Base-by-base conservation (phyloP, 176 grass and related monocot species). In the Chloris gayana region DNA sequence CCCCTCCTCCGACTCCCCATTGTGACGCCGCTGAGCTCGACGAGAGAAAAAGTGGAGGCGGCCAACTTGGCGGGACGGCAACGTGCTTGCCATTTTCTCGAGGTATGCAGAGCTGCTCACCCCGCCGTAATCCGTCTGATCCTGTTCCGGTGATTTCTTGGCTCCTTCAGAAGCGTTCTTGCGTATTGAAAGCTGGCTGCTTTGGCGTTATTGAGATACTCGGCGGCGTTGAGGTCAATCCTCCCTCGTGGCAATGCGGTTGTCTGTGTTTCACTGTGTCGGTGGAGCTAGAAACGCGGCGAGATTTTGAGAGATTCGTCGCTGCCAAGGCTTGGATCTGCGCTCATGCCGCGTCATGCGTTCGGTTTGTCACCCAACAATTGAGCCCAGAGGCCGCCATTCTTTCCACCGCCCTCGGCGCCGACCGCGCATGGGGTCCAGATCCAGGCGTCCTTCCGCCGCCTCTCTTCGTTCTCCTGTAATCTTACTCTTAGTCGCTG, bases 231-330 rank as follows among this genome's bases (percentile, higher is more conserved):
- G 77, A 58, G 37, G 15, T 63, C 42, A 68, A 15, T 18, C 67
- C 0, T 22, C 74, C 42, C 22, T 49, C 21, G 65, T 25, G 33
- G 54, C 72, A 85, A 70, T 81, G 82, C 58, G 44, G 56, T 21
- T 21, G 34, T 41, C 32, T 22, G 38, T 60, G 35, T 80, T 24
- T 1, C 65, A 22, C 17, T 47, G 71, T 85, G 87, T 85, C 82
- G 87, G 87, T 85, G 82, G 87, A 65, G 82, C 64, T 6, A 47
- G 71, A 57, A 17, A 26, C 69, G 22, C 34, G 53, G 12, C 26
- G 87, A 45, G 82, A 80, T 85, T 88, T 71, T 61, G 64, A 14
- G 71, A 71, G 67, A 73, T 80, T 76, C 57, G 77, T 85, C 34
- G 21, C 32, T 59, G 27, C 24, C 30, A 4, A 44, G 35, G 67